Base-by-base conservation (phyloP, 768 basidiomycete genomes). In the Phaffia tasmanica region DNA sequence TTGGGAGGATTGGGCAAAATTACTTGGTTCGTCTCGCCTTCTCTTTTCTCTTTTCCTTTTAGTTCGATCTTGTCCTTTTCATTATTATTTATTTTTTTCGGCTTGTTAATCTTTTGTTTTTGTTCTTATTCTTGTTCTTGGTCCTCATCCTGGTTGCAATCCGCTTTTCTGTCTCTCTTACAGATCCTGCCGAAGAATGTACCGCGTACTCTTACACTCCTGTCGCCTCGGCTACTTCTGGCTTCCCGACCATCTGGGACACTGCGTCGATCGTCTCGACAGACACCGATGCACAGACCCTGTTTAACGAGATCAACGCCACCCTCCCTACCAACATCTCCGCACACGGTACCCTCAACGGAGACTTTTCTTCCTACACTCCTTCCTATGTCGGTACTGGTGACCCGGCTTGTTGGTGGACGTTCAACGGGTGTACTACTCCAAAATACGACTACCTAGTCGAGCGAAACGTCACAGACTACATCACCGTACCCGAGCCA, bases 341-440 rank as follows among this genome's bases (percentile, higher is more conserved):
- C 5, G 72, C 74, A 4, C 72, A 76, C 35, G 78, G 77, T 0
- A 74, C 74, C 0, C 57, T 70, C 5, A 70, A 65, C 21, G 78
- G 77, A 4, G 71, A 77, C 67, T 76, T 75, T 56, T 62, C 62
- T 16, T 68, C 66, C 47, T 72, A 73, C 50, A 67, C 62, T 46
- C 64, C 68, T 1, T 72, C 63, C 27, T 73, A 76, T 69, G 71
- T 69, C 35, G 57, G 64, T 29, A 23, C 69, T 0, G 35, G 35
- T 11, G 77, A 78, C 65, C 73, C 74, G 1, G 77, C 77, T 62
- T 79, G 77, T 69, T 79, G 77, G 77, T 78, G 77, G 77, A 73
- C 75, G 1, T 74, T 65, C 32, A 59, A 63, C 57, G 59, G 27
- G 32, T 65, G 30, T n/a, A 30, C 48, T 48, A 48, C 46, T 54